Evolutionary conservation across 2,329 filamentous ascomycete genomes (phyloP), one percentile per base, ranked within the genome.

Genomic region (Fusarium goolgardi): DNA sequence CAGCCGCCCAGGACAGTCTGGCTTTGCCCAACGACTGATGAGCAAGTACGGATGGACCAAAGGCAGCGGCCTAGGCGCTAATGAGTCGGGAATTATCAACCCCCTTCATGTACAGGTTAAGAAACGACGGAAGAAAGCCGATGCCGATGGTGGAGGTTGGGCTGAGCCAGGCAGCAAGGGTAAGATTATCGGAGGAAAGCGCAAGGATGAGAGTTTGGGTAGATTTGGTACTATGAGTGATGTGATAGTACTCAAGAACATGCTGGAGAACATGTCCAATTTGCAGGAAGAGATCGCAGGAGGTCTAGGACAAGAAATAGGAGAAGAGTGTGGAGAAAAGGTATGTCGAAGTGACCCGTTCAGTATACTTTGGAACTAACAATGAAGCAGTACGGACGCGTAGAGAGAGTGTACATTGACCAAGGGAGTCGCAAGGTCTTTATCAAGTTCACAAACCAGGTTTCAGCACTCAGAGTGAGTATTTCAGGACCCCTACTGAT

Each of bases 11-110:
- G 93, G 93, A 18, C 92, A 97, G 78, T 87, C 89, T 68, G 92
- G 90, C 52, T 97, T 97, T 78, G 96, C 93, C 1, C 88, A 94
- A 70, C 91, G 94, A 34, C 86, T 98, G 57, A 93, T 99, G 88
- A 87, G 88, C 64, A 98, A 97, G 77, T 96, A 97, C 80, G 96
- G 96, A 56, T 98, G 94, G 92, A 90, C 89, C 35, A 91, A 94
- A 74, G 96, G 96, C 25, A 86, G 90, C 65, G 96, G 96, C 21
- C 87, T 99, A 6, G 96, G 96, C 70, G 94, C 93, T 18, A 87
- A 90, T 65, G 89, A 88, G 32, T 88, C 89, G 25, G 96, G 96
- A 63, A 97, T 99, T 72, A 85, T 93, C 55, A 92, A 94, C 23
- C 92, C 94, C 6, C 82, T 99, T 6, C 88, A 89, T 46, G 91